These are phyloP conservation scores for Blastobotrys peoriensis DNA, from an alignment of 805 yeast genomes.

Conservation along the genomic window DNA sequence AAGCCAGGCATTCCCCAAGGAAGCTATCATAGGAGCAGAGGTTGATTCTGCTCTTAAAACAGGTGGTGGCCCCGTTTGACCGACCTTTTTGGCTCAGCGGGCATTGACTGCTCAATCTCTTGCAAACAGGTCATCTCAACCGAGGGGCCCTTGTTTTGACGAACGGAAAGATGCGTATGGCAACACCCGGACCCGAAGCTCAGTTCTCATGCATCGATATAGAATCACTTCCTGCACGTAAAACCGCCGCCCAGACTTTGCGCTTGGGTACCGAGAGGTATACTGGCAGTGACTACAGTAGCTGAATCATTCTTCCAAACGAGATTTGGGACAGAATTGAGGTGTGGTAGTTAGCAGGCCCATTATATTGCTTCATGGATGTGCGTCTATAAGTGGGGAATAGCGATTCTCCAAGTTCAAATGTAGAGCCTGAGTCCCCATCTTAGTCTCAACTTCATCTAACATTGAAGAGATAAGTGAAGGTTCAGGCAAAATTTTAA, in stretches of 20 bases:
- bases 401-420: no score
- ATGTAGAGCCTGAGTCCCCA: no score
- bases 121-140: conserved; percentile 7
- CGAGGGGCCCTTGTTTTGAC: not conserved
- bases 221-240: not conserved
- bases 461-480: no score
- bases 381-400: no score
- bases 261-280: not conserved
- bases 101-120: conserved; percentile 7
- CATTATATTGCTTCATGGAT: no score
- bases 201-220: conserved; percentile 14
- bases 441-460: no score
- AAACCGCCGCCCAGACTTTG: conserved; percentile 8
- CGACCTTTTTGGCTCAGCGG: conserved; percentile 5
- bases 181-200: conserved; percentile 8
- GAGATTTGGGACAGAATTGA: conserved; percentile 11
- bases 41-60: no score
- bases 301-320: conserved; percentile 9
- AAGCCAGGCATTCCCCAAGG: no score
- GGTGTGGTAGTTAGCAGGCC: conserved; percentile 1
- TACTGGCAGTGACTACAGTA: conserved; percentile 6
- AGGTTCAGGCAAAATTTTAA: no score
- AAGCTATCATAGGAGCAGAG: no score
- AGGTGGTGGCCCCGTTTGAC: conserved; percentile 6
- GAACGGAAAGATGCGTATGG: conserved; percentile 1